These are phyloP conservation scores for Rhizodiscina lignyota DNA, from an alignment of 495 filamentous ascomycete genomes.

Conservation along the genomic window DNA sequence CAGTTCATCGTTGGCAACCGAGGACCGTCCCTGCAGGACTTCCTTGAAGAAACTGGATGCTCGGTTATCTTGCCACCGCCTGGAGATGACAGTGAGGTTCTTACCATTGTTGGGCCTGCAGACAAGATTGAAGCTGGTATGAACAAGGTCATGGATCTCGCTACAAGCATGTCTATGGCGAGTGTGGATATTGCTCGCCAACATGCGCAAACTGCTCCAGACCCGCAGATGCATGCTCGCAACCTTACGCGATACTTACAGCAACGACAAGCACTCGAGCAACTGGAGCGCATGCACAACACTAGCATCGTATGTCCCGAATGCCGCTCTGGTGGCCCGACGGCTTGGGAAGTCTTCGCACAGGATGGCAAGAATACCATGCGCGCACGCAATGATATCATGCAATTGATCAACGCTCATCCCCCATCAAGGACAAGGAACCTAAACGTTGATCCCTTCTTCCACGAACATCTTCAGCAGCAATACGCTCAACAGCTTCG, in stretches of 20 bases:
- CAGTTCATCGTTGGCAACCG: conserved; percentile 80
- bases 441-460: conserved; percentile 68
- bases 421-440: conserved; percentile 59
- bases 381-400: conserved; percentile 65
- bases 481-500: conserved; percentile 45
- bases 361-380: conserved; percentile 69
- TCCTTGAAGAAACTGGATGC: conserved; percentile 83
- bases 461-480: conserved; percentile 56
- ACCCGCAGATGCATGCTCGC: conserved; percentile 59
- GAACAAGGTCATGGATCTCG: conserved; percentile 66
- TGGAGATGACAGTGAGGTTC: conserved; percentile 56
- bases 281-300: conserved; percentile 59
- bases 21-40: conserved; percentile 61
- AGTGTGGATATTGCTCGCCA: conserved; percentile 63
- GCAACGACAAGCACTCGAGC: conserved; percentile 56
- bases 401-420: conserved; percentile 59
- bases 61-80: conserved; percentile 61
- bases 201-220: conserved; percentile 53
- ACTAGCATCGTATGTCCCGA: conserved; percentile 67
- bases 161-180: conserved; percentile 62
- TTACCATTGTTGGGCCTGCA: conserved; percentile 68
- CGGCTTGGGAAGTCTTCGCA: conserved; percentile 71
- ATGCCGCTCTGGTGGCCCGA: conserved; percentile 34
- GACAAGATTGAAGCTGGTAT: conserved; percentile 54
- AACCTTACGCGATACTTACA: conserved; percentile 72